Percentiles rank a stretch among this genome's conserved stretches.
Evolutionary conservation across 2,329 filamentous ascomycete genomes (phyloP).

Genomic region (Trichoderma oligosporum): DNA sequence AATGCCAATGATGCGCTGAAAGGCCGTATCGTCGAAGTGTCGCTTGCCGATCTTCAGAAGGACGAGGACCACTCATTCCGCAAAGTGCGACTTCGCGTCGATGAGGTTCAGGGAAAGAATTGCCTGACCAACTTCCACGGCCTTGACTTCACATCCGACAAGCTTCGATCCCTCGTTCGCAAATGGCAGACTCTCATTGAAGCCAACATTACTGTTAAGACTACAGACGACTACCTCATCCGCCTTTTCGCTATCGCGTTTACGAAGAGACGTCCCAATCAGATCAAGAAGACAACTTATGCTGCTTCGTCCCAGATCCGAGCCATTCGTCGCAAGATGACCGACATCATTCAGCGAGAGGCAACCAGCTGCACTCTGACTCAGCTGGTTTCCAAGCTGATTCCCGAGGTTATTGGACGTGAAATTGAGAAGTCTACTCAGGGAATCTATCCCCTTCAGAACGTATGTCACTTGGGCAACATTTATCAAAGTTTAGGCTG

Average conservation of each 20-base stretch:
- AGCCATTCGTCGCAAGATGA: conserved; percentile 99
- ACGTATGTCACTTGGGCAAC: conserved; percentile 57
- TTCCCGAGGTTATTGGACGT: conserved; percentile 97
- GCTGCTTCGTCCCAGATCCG: conserved; percentile 95
- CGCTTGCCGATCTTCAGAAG: conserved; percentile 97
- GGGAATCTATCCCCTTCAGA: conserved; percentile 99
- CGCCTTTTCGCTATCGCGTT: conserved; percentile 98
- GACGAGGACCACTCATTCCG: conserved; percentile 99
- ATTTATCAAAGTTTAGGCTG: neutral
- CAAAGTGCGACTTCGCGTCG: conserved; percentile 97
- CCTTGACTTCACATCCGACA: conserved; percentile 99
- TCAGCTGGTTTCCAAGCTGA: conserved; percentile 97
- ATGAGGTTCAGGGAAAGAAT: conserved; percentile 99
- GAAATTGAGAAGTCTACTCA: conserved; percentile 99
- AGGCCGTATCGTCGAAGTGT: conserved; percentile 98
- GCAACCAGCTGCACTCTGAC: conserved; percentile 89
- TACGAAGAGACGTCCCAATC: conserved; percentile 98
- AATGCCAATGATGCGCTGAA: conserved; percentile 99
- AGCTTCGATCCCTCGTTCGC: conserved; percentile 96
- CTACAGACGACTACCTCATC: conserved; percentile 99
- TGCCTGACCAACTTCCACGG: conserved; percentile 99
- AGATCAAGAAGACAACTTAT: conserved; percentile 99
- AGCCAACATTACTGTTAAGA: conserved; percentile 99
- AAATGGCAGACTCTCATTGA: conserved; percentile 99
- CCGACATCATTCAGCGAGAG: conserved; percentile 96